These are phyloP conservation scores for Fusarium beomiforme DNA, from an alignment of 2,329 filamentous ascomycete genomes.

Conservation along the genomic window DNA sequence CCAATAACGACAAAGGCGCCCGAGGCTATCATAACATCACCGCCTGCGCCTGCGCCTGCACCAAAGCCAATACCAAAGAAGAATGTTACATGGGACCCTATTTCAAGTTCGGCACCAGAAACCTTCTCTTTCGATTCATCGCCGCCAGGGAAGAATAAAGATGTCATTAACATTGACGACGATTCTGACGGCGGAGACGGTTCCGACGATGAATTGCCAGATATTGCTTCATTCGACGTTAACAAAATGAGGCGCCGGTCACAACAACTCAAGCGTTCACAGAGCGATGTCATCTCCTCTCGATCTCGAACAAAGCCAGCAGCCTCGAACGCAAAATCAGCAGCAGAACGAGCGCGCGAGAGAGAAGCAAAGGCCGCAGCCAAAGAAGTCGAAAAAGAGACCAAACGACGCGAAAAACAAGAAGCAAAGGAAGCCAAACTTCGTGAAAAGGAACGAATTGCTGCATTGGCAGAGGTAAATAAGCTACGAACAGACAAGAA, in stretches of 20 bases:
- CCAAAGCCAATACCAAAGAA: constrained; percentile 6
- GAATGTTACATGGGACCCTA: constrained; percentile 57
- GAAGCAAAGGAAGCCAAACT: constrained; percentile 69
- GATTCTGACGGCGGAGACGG: constrained; percentile 44
- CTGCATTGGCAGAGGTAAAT: constrained; percentile 77
- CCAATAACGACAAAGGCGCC: neutral
- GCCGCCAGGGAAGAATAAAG: constrained; percentile 12
- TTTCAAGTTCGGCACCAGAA: constrained; percentile 64
- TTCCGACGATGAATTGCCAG: constrained; percentile 61
- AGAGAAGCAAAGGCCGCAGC: constrained; percentile 58
- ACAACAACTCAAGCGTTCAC: constrained; percentile 43
- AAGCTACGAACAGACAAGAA: constrained; percentile 79
- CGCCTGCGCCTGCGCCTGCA: neutral
- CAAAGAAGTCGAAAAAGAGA: constrained; percentile 64
- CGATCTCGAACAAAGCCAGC: constrained; percentile 30
- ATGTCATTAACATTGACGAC: constrained; percentile 52
- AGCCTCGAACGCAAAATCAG: constrained; percentile 45
- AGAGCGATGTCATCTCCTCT: constrained; percentile 44
- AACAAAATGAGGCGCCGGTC: constrained; percentile 41
- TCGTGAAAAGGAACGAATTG: constrained; percentile 70
- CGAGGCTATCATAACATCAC: constrained; percentile 8
- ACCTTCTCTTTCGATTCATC: constrained; percentile 32
- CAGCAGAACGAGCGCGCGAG: constrained; percentile 52
- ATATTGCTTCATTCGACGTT: constrained; percentile 54
- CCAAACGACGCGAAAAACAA: constrained; percentile 66